Base-by-base conservation (phyloP, 2,329 filamentous ascomycete genomes). In the Colletotrichum abscissum region DNA sequence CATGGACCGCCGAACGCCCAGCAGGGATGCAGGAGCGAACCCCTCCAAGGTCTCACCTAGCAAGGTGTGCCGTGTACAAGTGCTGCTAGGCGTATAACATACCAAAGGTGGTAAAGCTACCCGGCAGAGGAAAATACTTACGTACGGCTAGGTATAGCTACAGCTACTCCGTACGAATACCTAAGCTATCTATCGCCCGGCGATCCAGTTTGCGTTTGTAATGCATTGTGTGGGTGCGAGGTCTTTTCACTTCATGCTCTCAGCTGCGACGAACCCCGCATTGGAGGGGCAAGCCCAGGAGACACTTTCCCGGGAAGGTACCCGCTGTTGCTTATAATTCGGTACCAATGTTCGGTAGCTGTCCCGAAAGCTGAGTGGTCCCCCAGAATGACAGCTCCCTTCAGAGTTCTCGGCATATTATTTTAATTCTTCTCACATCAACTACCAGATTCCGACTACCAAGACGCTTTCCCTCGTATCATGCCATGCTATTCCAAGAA, bases 251-350 rank as follows among this genome's bases (percentile, higher is more conserved):
- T 73, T 49, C 54, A 56, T 56, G 54, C 59, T 42, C 59, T 42
- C 38, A 70, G 67, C 67, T 66, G 35, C 70, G 56, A 62, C 67
- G 35, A 57, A 66, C 71, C 71, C 71, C 71, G 67, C 71, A 73
- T 73, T 71, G 35, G 11, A 9, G 5, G 7, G 24, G 28, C 24
- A 11, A 49, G 24, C 19, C 26, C 7, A 26, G 22, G 8, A 62
- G n/a, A 26, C 42, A 49, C 59, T 38, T 49, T 60, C n/a, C 33
- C 33, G 57, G 30, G 57, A 42, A 26, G 5, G 57, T 42, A 60
- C 38, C 57, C 33, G 33, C 57, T 19, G 33, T 6, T 24, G 57
- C 33, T 42, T 28, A 12, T 22, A n/a, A 8, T 49, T 49, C 42
- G 52, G 52, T 55, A 55, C 52, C 5, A 49, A 12, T 14, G 42